Conservation (phyloP, 2,329 filamentous ascomycete species). For the Penicillium sp. region DNA sequence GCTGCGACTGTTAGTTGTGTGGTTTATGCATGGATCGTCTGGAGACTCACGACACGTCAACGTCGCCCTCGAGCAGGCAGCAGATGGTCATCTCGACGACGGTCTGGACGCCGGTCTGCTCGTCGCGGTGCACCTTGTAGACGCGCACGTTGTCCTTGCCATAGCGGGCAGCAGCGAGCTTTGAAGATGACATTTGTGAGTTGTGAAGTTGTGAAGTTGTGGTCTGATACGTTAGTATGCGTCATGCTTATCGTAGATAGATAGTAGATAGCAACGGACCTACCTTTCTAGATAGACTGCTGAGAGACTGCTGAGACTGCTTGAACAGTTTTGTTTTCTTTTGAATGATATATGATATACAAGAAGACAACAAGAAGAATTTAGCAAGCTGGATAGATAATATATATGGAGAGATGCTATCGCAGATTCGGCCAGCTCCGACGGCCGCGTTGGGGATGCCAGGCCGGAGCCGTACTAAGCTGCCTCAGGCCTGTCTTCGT, state of each 20-base stretch:
- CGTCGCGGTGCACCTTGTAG: conserved; percentile 85
- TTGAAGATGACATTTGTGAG: conserved; percentile 27
- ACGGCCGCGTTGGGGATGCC: conserved; percentile 29
- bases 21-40: no score
- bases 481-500: background rate
- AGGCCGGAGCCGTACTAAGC: conserved; percentile 8
- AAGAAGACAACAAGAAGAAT: background rate
- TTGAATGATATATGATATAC: no score
- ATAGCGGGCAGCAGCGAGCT: conserved; percentile 45
- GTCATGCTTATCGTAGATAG: no score
- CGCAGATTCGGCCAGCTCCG: conserved; percentile 33
- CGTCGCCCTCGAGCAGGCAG: conserved; percentile 87
- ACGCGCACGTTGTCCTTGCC: conserved; percentile 94
- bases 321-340: no score
- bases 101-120: conserved; percentile 71
- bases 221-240: no score
- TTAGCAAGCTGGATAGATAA: background rate
- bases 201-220: background rate
- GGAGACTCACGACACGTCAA: conserved; percentile 67
- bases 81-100: conserved; percentile 95
- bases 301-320: no score
- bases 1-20: conserved; percentile 40
- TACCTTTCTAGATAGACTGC: no score
- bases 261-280: no score
- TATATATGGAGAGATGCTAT: background rate